phyloP scores from a whole-genome alignment of 2,329 filamentous ascomycete genomes.

The Lecanicillium sp. region DNA sequence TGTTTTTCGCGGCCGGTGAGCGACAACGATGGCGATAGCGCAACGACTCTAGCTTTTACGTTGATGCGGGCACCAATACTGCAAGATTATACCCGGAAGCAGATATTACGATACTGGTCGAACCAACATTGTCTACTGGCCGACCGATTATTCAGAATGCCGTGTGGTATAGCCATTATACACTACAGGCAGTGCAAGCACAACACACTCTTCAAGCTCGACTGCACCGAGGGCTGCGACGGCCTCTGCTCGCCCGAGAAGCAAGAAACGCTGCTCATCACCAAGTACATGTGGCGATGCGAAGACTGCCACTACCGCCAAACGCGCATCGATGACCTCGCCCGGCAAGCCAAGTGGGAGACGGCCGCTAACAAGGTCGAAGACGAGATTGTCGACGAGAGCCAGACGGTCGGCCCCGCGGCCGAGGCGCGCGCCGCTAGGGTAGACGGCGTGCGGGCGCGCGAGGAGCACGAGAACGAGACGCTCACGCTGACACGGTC shows the following conservation, averaged over 20 bases:
- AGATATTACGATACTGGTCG: no score
- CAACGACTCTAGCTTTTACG: no score
- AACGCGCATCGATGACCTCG: slow-evolving; percentile 7
- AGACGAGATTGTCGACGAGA: background rate
- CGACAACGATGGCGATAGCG: no score
- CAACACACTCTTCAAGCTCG: slow-evolving; percentile 17
- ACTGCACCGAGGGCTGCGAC: slow-evolving; percentile 18
- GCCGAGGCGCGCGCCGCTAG: slow-evolving; percentile 6
- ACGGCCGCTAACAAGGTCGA: background rate
- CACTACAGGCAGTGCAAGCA: slow-evolving; percentile 18
- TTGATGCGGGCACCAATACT: no score
- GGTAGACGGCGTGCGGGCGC: background rate
- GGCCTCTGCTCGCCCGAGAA: slow-evolving; percentile 13
- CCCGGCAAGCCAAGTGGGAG: slow-evolving; percentile 9
- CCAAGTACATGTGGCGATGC: slow-evolving; percentile 20
- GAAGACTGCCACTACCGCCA: slow-evolving; percentile 16
- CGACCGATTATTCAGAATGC: no score
- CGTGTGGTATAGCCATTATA: slow-evolving; percentile 21
- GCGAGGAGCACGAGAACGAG: slow-evolving; percentile 8
- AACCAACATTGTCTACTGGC: no score
- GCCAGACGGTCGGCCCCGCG: background rate
- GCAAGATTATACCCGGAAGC: no score
- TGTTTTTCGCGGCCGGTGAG: no score
- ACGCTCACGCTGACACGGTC: slow-evolving; percentile 6
- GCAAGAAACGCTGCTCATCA: slow-evolving; percentile 14